Base-by-base conservation (phyloP, 2,329 filamentous ascomycete genomes). In the Botrytis paeoniae region DNA sequence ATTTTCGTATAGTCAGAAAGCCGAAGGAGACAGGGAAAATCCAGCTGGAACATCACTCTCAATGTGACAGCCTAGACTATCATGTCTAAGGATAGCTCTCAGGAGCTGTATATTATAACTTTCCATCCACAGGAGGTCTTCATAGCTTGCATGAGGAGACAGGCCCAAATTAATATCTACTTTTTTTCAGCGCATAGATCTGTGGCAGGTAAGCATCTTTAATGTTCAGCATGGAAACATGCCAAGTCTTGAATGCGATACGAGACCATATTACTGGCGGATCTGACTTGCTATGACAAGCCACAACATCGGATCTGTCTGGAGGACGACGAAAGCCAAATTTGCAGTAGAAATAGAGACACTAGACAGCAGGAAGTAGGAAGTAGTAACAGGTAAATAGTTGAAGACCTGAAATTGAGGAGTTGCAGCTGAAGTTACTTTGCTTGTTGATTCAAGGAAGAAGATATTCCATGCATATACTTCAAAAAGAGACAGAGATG, bases 331-430 rank as follows among this genome's bases (percentile, higher is more conserved):
- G 20, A 22, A 7, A 10, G 12, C 12, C 39, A 41, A 22, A 22
- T 22, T 7, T n/a, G 25, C 25, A n/a, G 9, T 51, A 25, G 22
- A 14, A 5, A 25, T 51, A 51, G 10, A 51, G 4, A 51, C 4
- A n/a, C 4, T 51, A 51, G 22, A 51, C 0, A 5, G 12, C 14
- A 5, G 5, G 1, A 25, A 16, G 12, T n/a, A 5, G 5, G 1
- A 25, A 16, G 0, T 3, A n/a, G 0, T n/a, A 25, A 7, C 5
- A 3, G 12, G 4, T 51, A 2, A 1, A n/a, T n/a, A 9, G 4
- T n/a, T 51, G 12, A n/a, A 0, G 16, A 14, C 5, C 5, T n/a
- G 2, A 16, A 51, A 6, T 0, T 51, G 12, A 51, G 48, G 2
- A 14, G 4, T n/a, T n/a, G n/a, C 25, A 6, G 22, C 10, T 4